Percentiles rank a stretch among this genome's conserved stretches.
These are phyloP conservation scores for Gossypium mustelinum DNA, from an alignment of 345 rosid genomes.

Conservation along the genomic window DNA sequence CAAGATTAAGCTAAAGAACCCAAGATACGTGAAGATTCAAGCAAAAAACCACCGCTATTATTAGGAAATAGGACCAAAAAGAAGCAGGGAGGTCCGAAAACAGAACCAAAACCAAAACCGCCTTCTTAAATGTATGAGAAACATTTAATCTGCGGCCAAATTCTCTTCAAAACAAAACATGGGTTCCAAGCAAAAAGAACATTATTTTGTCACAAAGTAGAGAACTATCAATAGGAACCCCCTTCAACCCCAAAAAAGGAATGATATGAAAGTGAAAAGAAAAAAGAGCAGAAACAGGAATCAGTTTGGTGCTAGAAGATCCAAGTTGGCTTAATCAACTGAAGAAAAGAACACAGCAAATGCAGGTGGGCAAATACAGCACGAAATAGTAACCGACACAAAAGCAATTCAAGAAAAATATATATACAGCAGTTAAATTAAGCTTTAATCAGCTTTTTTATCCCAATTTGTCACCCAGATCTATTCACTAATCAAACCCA, in stretches of 20 bases:
- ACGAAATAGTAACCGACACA: not conserved
- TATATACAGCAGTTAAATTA: not conserved
- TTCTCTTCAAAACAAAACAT: constrained; percentile 1
- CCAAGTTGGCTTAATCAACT: not conserved
- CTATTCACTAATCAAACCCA: not conserved
- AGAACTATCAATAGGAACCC: not conserved
- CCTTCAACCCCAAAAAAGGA: not conserved
- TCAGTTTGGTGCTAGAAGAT: not conserved
- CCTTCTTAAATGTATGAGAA: constrained; percentile 22
- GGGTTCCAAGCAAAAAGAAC: not conserved
- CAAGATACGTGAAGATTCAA: not conserved
- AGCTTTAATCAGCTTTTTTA: not conserved
- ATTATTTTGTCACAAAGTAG: not conserved
- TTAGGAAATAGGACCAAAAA: constrained; percentile 16
- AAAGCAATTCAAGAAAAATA: not conserved
- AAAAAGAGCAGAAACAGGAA: not conserved
- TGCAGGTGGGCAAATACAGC: not conserved
- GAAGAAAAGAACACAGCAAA: not conserved
- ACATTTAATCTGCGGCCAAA: constrained; percentile 21
- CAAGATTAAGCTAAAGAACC: not conserved
- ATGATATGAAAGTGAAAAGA: not conserved
- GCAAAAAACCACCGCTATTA: constrained; percentile 18
- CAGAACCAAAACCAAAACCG: constrained; percentile 32
- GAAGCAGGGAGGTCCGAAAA: constrained; percentile 27
- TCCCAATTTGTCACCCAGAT: constrained; percentile 1